Conservation (phyloP, 2,329 filamentous ascomycete genomes). For the Domatiomyces globalis region DNA sequence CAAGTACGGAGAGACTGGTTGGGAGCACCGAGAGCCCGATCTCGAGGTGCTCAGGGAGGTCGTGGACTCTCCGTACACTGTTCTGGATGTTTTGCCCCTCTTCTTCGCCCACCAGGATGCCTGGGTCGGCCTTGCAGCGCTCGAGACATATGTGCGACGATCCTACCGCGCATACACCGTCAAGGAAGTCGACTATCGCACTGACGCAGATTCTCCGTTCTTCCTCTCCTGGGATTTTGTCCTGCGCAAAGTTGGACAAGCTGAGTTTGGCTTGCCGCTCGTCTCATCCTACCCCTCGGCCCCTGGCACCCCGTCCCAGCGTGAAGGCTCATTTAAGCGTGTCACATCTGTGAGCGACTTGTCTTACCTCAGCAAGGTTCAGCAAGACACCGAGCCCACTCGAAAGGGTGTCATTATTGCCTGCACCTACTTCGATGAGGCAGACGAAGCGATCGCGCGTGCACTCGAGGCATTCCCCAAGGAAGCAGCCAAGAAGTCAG, state of each 20-base stretch:
- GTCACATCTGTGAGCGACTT: slow-evolving; percentile 94
- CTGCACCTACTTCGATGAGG: slow-evolving; percentile 85
- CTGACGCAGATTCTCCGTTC: slow-evolving; percentile 59
- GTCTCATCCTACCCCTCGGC: slow-evolving; percentile 70
- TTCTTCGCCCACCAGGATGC: slow-evolving; percentile 93
- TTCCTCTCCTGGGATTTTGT: slow-evolving; percentile 90
- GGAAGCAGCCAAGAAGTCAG: slow-evolving; percentile 41
- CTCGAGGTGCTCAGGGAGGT: slow-evolving; percentile 90
- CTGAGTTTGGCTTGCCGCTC: slow-evolving; percentile 72
- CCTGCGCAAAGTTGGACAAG: slow-evolving; percentile 80
- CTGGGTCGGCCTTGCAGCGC: slow-evolving; percentile 82
- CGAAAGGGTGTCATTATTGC: slow-evolving; percentile 92
- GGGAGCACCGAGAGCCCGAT: slow-evolving; percentile 88
- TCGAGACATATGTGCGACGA: slow-evolving; percentile 92
- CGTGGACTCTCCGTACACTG: slow-evolving; percentile 95
- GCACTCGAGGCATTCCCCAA: slow-evolving; percentile 71
- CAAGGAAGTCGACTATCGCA: slow-evolving; percentile 77
- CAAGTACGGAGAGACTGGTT: slow-evolving; percentile 92
- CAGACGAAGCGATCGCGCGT: slow-evolving; percentile 70
- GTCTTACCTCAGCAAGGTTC: slow-evolving; percentile 66
- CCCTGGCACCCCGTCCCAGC: slow-evolving; percentile 56
- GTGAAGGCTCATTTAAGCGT: slow-evolving; percentile 56
- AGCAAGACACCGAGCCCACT: slow-evolving; percentile 52
- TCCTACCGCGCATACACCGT: slow-evolving; percentile 93
- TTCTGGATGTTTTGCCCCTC: slow-evolving; percentile 85